Evolutionary conservation across 192 early-diverging fungal genomes (phyloP).

Genomic region (Gamsiella multidivaricata): DNA sequence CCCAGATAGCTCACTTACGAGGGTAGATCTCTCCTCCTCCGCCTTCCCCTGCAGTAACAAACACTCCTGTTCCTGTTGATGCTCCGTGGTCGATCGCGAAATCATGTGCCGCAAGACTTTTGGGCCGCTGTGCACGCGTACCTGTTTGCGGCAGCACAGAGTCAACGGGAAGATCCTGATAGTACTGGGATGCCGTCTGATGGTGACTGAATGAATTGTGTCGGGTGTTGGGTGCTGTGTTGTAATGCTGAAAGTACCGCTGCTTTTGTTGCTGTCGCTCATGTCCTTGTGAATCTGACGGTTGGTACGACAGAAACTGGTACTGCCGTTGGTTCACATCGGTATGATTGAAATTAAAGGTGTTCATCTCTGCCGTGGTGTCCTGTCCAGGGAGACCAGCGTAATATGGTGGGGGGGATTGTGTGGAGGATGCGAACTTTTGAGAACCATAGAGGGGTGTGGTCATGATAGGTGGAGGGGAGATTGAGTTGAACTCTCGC

Average conservation of each 20-base stretch:
- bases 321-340: constrained; percentile 10
- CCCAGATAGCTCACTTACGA: not conserved
- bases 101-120: constrained; percentile 46
- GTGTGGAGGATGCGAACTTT: not conserved
- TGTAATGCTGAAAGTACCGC: constrained; percentile 17
- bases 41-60: not conserved
- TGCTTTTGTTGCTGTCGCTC: constrained; percentile 19
- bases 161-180: constrained; percentile 18
- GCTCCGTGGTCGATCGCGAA: constrained; percentile 2
- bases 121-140: constrained; percentile 21
- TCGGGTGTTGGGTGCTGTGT: constrained; percentile 21
- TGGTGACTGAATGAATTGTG: constrained; percentile 26
- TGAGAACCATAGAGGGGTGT: constrained; percentile 5
- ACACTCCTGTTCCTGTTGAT: not conserved
- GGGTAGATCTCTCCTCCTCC: constrained; percentile 3
- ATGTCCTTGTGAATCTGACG: not conserved
- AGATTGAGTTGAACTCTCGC: constrained; percentile 11
- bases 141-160: constrained; percentile 1
- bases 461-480: constrained; percentile 9
- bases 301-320: not conserved
- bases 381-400: not conserved
- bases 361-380: not conserved
- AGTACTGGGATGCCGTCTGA: constrained; percentile 21
- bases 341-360: not conserved
- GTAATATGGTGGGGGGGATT: constrained; percentile 4